Conservation (phyloP, 768 basidiomycete genomes). For the Amylocystis lapponica region DNA sequence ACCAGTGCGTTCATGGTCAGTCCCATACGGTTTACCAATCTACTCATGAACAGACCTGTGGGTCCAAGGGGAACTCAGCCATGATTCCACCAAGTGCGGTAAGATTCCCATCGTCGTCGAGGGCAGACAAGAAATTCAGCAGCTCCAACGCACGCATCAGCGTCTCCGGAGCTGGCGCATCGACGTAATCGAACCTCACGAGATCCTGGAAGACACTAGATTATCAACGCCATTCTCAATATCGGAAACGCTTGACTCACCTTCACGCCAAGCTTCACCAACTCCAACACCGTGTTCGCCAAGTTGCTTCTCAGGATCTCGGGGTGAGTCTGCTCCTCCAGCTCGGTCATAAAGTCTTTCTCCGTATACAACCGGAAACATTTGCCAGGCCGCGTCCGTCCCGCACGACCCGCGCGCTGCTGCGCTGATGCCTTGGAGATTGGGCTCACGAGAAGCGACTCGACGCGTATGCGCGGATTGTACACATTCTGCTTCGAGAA, state of each 20-base stretch:
- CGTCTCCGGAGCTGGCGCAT: constrained; percentile 47
- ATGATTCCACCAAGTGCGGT: constrained; percentile 84
- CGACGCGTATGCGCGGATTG: constrained; percentile 95
- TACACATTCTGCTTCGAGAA: constrained; percentile 99
- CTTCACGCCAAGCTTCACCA: constrained; percentile 93
- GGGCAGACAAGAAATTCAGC: constrained; percentile 84
- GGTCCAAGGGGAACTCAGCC: constrained; percentile 99
- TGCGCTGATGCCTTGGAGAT: constrained; percentile 97
- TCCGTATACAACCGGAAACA: constrained; percentile 97
- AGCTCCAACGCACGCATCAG: constrained; percentile 95
- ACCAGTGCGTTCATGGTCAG: not conserved
- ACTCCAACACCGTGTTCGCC: constrained; percentile 87
- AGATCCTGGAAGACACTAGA: constrained; percentile 17
- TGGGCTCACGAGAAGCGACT: constrained; percentile 86
- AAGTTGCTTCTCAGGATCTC: constrained; percentile 94
- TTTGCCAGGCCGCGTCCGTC: constrained; percentile 93
- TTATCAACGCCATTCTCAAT: not conserved
- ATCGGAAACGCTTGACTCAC: constrained; percentile 25
- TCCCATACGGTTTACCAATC: no score
- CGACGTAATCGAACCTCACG: constrained; percentile 24
- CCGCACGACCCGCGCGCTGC: constrained; percentile 94
- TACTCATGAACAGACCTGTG: constrained; percentile 54
- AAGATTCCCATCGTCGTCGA: constrained; percentile 91
- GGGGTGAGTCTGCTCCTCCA: constrained; percentile 96
- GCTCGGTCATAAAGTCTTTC: constrained; percentile 91